Percentiles rank a stretch among this genome's conserved stretches.
These are phyloP conservation scores for Ogataea pini DNA, from an alignment of 805 yeast species.

Conservation along the genomic window DNA sequence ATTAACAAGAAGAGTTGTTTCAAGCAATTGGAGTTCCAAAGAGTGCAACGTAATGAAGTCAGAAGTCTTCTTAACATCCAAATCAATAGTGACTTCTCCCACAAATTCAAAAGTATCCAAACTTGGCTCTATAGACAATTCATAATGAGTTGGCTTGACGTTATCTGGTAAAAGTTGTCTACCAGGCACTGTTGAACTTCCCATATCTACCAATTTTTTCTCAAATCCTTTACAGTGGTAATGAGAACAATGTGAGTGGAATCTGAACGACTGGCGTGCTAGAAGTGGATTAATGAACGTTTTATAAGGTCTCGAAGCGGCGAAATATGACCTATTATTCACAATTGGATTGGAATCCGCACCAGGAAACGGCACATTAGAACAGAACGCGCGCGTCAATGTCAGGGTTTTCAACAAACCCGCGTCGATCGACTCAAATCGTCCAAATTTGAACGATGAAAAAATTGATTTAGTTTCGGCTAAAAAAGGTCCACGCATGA, in stretches of 20 bases:
- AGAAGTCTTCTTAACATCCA: constrained; percentile 48
- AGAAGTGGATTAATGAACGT: not conserved
- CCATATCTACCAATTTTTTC: constrained; percentile 14
- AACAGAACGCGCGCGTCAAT: constrained; percentile 6
- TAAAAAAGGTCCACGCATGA: not conserved
- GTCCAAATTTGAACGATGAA: not conserved
- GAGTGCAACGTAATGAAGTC: constrained; percentile 49
- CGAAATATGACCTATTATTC: not conserved
- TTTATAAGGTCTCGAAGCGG: not conserved
- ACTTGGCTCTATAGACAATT: constrained; percentile 47
- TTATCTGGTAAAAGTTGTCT: constrained; percentile 41
- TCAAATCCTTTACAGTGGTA: constrained; percentile 18
- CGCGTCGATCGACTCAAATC: constrained; percentile 5
- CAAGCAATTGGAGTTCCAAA: constrained; percentile 30
- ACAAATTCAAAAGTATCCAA: constrained; percentile 45
- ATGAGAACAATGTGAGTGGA: constrained; percentile 11
- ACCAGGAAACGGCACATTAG: constrained; percentile 1
- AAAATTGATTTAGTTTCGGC: not conserved
- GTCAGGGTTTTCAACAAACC: not conserved
- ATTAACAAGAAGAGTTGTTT: constrained; percentile 19
- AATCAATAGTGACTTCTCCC: constrained; percentile 55
- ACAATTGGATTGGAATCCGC: not conserved
- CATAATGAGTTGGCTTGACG: constrained; percentile 78
- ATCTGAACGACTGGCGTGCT: not conserved
- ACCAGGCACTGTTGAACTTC: constrained; percentile 18